phyloP scores from a whole-genome alignment of 1,284 basidiomycete species.

The Pterulicium gracile region DNA sequence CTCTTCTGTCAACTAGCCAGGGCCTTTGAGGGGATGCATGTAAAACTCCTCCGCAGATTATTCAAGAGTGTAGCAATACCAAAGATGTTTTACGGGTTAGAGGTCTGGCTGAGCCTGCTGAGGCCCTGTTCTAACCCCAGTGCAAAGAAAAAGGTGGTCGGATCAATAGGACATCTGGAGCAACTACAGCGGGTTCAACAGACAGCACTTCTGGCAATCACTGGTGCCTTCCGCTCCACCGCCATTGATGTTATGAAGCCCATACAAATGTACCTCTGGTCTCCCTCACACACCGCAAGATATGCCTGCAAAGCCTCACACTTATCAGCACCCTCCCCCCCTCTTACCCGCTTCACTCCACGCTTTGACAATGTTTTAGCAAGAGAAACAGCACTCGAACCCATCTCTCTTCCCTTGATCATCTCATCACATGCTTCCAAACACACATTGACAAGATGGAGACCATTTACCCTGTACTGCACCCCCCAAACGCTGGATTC shows the following conservation, averaged over 20 bases:
- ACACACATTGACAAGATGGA: no score
- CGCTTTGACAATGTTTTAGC: not conserved
- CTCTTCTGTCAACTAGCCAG: conserved; percentile 14
- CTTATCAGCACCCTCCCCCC: conserved; percentile 13
- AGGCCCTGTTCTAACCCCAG: not conserved
- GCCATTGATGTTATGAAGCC: conserved; percentile 15
- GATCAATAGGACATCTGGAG: conserved; percentile 5
- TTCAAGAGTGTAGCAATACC: conserved; percentile 22
- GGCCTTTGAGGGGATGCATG: conserved; percentile 10
- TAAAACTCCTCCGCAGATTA: conserved; percentile 10
- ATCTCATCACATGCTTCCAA: conserved; percentile 2
- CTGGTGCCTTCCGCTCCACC: conserved; percentile 16
- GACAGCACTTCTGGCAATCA: conserved; percentile 12
- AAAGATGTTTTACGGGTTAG: conserved; percentile 23
- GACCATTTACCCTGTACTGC: conserved; percentile 11
- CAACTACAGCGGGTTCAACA: conserved; percentile 11
- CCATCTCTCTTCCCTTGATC: conserved; percentile 9
- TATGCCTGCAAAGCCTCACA: conserved; percentile 9
- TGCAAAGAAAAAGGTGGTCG: conserved; percentile 2
- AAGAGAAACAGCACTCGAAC: conserved; percentile 5
- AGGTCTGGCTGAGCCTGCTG: conserved; percentile 23
- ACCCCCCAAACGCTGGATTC: conserved; percentile 8
- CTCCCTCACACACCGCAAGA: conserved; percentile 11
- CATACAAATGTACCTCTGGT: conserved; percentile 15
- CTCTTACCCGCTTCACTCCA: conserved; percentile 11